Evolutionary conservation across 768 basidiomycete species (phyloP), one percentile per base, ranked within the genome.

Genomic region (Pulveroboletus ravenelii): DNA sequence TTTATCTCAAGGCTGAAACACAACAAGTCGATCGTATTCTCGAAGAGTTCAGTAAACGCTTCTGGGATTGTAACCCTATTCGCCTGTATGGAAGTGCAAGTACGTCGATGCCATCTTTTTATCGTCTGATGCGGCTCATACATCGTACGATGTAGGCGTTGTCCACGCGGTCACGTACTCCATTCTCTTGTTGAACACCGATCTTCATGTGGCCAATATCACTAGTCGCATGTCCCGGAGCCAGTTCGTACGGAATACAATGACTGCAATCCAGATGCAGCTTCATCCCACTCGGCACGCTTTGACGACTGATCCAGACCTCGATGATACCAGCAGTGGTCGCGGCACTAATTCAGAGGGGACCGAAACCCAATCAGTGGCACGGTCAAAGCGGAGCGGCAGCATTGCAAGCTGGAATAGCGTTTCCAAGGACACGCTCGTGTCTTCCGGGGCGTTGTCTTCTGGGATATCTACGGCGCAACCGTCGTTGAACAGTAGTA

Each of bases 21-120:
- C 96, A 99, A 63, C 94, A 98, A 71, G 87, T 99, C 38, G 96
- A 98, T 67, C 85, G 96, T 38, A 97, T 99, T 54, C 77, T 99
- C 6, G 93, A 92, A 53, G 85, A 84, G 55, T 97, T 99, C 60
- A 90, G 90, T 60, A 74, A 82, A 36, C 82, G 92, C 9, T 99
- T 92, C 67, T 96, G 85, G 81, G 85, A 93, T 39, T 93, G 91
- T 65, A 98, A 98, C 64, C 87, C 89, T 0, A 72, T 72, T 1
- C 79, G 80, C 20, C 58, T 89, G n/a, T 94, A 87, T 63, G 91
- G 90, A 39, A 89, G 83, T 62, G 78, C 91, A 8, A 87, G 93
- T 93, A 60, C 64, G 89, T 75, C 4, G 25, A 29, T 15, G 10
- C 20, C 17, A 3, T 31, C 17, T 23, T 36, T 39, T 17, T 25